Evolutionary conservation across 2,329 filamentous ascomycete species (phyloP), one percentile per base, ranked within the genome.

Genomic region (Endocalyx cinctus): DNA sequence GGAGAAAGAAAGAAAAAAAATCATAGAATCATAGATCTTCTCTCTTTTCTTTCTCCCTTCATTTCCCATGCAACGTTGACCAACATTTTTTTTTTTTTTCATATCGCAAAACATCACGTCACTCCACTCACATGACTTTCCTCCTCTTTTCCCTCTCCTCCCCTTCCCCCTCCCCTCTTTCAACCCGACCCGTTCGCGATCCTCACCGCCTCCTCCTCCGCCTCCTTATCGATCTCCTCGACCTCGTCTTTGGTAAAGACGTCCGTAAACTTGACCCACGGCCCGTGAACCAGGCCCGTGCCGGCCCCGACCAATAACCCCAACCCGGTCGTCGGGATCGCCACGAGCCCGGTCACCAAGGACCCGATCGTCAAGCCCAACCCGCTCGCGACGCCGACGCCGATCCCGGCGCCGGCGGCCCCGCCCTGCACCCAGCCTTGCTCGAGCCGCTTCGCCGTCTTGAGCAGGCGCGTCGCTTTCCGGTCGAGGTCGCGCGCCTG

Each of bases 261-360:
- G 15, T 56, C 29, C n/a, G 48, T 48, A 17, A 57, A 53, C 40
- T 54, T 56, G 14, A 58, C 47, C 55, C 55, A 57, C 10, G 54
- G 55, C 3, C 55, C 55, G 20, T 58, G 55, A 5, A 58, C 50
- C 5, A 57, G 37, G 2, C 54, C 55, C 6, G 53, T 50, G 10
- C 52, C 55, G 10, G 52, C 52, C 4, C 55, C 55, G 17, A 56
- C 42, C 10, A 58, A 37, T 16, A 57, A 47, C 4, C 55, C 55
- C 6, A 57, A 34, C 1, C 51, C 52, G 12, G 54, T 52, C 4
- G 55, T 54, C 4, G 54, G 55, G 13, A 57, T 49, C 11, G 54
- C 49, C 8, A 50, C 45, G n/a, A 57, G 33, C 3, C 54, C 54
- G 29, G 45, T 44, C 28, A 58, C 52, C 22, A 58, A 31, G 19